Evolutionary conservation across 352 stramenopile genomes (phyloP).

Genomic region (Aphanomyces astaci): DNA sequence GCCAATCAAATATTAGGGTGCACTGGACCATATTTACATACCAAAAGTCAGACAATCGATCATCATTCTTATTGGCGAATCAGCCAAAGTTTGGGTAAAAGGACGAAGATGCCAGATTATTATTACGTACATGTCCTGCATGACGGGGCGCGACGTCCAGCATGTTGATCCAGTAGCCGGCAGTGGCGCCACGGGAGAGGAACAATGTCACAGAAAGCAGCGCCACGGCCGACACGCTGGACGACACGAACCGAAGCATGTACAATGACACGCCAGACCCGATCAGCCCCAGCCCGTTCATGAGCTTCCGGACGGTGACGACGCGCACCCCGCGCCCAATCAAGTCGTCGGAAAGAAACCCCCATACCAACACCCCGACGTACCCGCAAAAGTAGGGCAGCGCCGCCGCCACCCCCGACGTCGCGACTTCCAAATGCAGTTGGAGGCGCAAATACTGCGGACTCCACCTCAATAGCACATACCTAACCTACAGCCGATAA

Average conservation of each 20-base stretch:
- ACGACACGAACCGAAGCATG: slow-evolving; percentile 54
- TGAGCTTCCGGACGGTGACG: slow-evolving; percentile 62
- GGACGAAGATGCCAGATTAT: too few relatives aligned
- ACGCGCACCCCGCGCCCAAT: slow-evolving; percentile 58
- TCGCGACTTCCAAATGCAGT: slow-evolving; percentile 65
- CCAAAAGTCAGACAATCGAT: too few relatives aligned
- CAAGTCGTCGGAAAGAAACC: slow-evolving; percentile 52
- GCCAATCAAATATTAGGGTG: too few relatives aligned
- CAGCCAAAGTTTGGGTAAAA: too few relatives aligned
- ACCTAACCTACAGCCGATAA: too few relatives aligned
- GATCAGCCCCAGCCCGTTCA: slow-evolving; percentile 71
- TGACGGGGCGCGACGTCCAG: slow-evolving; percentile 77
- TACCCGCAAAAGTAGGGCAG: slow-evolving; percentile 78
- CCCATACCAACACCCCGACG: slow-evolving; percentile 61
- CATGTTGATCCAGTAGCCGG: slow-evolving; percentile 87
- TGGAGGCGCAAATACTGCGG: slow-evolving; percentile 80
- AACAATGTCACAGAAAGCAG: slow-evolving; percentile 75
- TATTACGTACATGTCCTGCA: slow-evolving; percentile 43
- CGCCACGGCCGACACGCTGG: slow-evolving; percentile 40
- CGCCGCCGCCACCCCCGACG: slow-evolving; percentile 50
- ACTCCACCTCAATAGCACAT: slow-evolving; percentile 76
- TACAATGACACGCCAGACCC: slow-evolving; percentile 65
- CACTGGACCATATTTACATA: too few relatives aligned
- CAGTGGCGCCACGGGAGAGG: slow-evolving; percentile 59
- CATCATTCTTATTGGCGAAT: too few relatives aligned